A percentile compares a stretch with the other conserved stretches of the same genome.
Evolutionary conservation across 441 rosid species (phyloP).

Genomic region (Eutrema salsugineum): DNA sequence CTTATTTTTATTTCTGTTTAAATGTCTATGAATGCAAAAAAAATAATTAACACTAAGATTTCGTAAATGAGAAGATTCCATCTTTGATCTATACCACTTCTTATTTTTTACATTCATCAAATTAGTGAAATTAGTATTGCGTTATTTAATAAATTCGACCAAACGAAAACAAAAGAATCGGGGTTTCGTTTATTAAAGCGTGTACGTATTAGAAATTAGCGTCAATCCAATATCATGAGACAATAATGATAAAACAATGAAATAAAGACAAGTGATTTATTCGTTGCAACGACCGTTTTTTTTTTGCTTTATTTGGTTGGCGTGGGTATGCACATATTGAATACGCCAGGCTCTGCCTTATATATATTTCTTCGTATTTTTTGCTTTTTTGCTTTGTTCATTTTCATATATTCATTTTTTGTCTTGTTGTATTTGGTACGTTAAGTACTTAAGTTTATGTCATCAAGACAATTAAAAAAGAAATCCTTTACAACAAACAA

Average conservation of each 20-base stretch:
- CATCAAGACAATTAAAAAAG: constrained; percentile 17
- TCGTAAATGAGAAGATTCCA: too few species aligned
- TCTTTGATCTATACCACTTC: too few species aligned
- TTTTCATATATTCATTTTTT: not conserved
- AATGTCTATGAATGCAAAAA: too few species aligned
- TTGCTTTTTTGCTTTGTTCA: not conserved
- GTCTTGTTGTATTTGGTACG: constrained; percentile 16
- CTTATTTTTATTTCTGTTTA: too few species aligned
- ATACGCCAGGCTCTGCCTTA: not conserved
- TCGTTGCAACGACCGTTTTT: constrained; percentile 7
- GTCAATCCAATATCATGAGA: constrained; percentile 12
- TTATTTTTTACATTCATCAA: too few species aligned
- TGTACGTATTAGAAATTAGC: not conserved
- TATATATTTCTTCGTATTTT: not conserved
- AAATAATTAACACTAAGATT: too few species aligned
- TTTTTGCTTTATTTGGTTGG: constrained; percentile 5
- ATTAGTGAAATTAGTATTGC: too few species aligned
- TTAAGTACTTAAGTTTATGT: not conserved
- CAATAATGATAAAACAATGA: constrained; percentile 8
- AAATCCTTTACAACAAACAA: not conserved
- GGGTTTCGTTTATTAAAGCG: not conserved
- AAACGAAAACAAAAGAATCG: too few species aligned
- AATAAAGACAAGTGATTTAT: constrained; percentile 4
- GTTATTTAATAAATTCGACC: too few species aligned
- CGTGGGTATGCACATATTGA: constrained; percentile 7